Evolutionary conservation across 352 stramenopile species (phyloP).

Genomic region (Pythium inflatum): DNA sequence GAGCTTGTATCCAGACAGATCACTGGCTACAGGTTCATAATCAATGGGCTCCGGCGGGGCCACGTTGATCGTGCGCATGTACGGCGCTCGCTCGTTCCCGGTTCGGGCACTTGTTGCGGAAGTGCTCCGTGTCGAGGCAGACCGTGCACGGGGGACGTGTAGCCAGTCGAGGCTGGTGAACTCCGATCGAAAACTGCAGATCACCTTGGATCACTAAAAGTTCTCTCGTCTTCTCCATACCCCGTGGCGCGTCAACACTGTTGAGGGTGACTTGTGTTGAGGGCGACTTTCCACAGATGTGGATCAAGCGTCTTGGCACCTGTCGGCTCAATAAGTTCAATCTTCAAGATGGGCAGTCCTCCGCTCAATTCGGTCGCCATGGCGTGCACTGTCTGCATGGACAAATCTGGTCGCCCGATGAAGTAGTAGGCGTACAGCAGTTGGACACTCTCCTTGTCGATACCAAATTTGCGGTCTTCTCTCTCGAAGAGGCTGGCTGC

Average conservation of each 20-base stretch:
- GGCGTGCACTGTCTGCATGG: not conserved
- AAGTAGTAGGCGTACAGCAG: slow-evolving; percentile 9
- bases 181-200: not conserved
- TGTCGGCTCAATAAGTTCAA: slow-evolving; percentile 8
- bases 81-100: not conserved
- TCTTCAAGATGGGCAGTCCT: slow-evolving; percentile 13
- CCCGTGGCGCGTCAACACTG: not conserved
- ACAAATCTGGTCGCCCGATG: slow-evolving; percentile 1
- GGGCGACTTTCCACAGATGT: slow-evolving; percentile 11
- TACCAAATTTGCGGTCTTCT: not conserved
- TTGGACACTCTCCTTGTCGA: not conserved
- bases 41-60: not conserved
- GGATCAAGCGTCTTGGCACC: slow-evolving; percentile 3
- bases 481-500: slow-evolving; percentile 11
- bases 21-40: not conserved
- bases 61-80: not conserved
- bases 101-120: slow-evolving; percentile 19
- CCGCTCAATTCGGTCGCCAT: not conserved
- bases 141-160: slow-evolving; percentile 13
- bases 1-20: not conserved
- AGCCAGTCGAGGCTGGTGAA: not conserved
- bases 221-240: not conserved
- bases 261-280: slow-evolving; percentile 16
- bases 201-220: not conserved
- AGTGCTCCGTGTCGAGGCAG: not conserved